These are phyloP conservation scores for Carex myosuroides DNA, from an alignment of 176 grass and related monocot species.

Conservation along the genomic window DNA sequence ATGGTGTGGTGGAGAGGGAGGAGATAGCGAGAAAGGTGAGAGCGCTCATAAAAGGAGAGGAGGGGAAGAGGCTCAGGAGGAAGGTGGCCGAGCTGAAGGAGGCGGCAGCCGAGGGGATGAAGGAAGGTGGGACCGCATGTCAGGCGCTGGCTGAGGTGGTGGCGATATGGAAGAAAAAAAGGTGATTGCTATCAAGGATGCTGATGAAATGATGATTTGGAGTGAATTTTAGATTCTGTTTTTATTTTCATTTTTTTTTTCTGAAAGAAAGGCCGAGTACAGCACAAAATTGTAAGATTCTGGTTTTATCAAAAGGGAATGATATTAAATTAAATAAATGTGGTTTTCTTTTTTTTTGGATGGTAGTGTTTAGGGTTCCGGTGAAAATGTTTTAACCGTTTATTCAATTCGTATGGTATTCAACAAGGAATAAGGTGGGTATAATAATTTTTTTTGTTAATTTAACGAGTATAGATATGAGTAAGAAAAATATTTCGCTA, in stretches of 20 bases:
- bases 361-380: no score
- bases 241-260: no score
- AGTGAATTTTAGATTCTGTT: neutral
- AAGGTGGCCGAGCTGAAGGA: slow-evolving; percentile 14
- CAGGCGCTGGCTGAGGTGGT: slow-evolving; percentile 2
- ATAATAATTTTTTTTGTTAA: no score
- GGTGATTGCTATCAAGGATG: neutral
- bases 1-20: slow-evolving; percentile 19
- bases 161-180: slow-evolving; percentile 10
- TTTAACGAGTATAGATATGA: no score
- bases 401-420: no score
- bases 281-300: neutral
- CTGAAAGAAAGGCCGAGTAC: no score
- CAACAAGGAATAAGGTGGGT: no score
- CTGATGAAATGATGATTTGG: neutral
- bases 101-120: slow-evolving; percentile 4
- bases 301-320: neutral
- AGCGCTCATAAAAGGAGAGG: slow-evolving; percentile 35
- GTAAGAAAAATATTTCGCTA: no score
- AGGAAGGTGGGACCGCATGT: slow-evolving; percentile 16
- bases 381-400: no score
- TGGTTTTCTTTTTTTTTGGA: neutral
- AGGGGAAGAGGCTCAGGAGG: slow-evolving; percentile 13
- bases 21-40: slow-evolving; percentile 29
- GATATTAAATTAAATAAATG: neutral